A percentile compares a stretch with the other conserved stretches of the same genome.
phyloP scores from a whole-genome alignment of 805 yeast species.

The Lachancea nothofagi region DNA sequence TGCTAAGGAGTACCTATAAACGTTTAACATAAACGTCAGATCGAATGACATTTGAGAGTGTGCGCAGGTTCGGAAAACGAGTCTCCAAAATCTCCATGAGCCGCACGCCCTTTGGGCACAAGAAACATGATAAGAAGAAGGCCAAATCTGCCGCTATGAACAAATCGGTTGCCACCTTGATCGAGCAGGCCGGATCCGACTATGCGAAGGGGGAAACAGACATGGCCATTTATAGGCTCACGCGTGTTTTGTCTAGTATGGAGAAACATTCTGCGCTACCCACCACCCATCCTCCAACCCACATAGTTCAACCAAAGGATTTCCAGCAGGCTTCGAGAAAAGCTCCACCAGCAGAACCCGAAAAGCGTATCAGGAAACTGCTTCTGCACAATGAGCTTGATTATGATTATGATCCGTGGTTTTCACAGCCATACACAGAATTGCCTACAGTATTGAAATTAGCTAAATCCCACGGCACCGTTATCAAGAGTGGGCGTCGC shows the following conservation, averaged over 20 bases:
- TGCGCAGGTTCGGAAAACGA: slow-evolving; percentile 3
- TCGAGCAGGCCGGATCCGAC: slow-evolving; percentile 8
- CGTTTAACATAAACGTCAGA: neutral
- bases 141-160: neutral
- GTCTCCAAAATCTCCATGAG: slow-evolving; percentile 2
- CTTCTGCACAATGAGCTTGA: neutral
- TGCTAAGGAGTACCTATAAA: neutral
- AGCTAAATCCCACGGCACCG: slow-evolving; percentile 4
- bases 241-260: slow-evolving; percentile 4
- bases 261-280: neutral
- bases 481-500: neutral
- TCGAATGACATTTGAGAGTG: slow-evolving; percentile 7
- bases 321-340: neutral
- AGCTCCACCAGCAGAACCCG: neutral
- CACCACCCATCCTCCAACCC: neutral
- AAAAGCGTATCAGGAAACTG: neutral
- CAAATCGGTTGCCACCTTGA: neutral
- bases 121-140: neutral
- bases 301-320: neutral
- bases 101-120: neutral
- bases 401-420: neutral
- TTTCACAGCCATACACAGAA: neutral
- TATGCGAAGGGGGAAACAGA: slow-evolving; percentile 9
- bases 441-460: neutral
- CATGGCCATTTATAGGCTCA: slow-evolving; percentile 8